Percentiles rank a stretch among this genome's conserved stretches.
phyloP scores from a whole-genome alignment of 768 basidiomycete species.

The Cyathus striatus region DNA sequence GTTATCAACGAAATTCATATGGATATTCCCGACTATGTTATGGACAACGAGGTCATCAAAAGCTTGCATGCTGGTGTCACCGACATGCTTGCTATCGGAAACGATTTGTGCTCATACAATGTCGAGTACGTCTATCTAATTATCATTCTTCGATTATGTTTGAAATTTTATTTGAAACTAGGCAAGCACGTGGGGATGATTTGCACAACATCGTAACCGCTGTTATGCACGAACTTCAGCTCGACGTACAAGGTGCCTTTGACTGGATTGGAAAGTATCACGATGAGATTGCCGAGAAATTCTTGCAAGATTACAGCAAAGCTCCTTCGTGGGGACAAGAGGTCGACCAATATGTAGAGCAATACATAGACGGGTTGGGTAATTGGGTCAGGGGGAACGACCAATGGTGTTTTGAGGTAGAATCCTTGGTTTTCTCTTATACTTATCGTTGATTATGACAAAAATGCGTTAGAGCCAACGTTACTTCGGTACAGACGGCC shows the following conservation, averaged over 20 bases:
- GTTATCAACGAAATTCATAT: constrained; percentile 28
- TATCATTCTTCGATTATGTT: too few relatives aligned
- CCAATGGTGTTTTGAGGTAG: background rate
- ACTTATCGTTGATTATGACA: too few relatives aligned
- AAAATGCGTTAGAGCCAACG: background rate
- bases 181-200: constrained; percentile 26
- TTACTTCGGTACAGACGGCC: background rate
- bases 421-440: too few relatives aligned
- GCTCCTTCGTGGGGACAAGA: constrained; percentile 37
- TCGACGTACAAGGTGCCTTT: constrained; percentile 33
- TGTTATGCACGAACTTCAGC: constrained; percentile 38
- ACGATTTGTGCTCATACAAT: too few relatives aligned
- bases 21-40: constrained; percentile 36
- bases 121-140: too few relatives aligned
- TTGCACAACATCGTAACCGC: constrained; percentile 42
- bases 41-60: constrained; percentile 31
- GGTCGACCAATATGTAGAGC: constrained; percentile 33
- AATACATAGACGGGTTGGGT: constrained; percentile 29
- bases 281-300: constrained; percentile 27
- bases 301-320: constrained; percentile 20
- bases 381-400: background rate
- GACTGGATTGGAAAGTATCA: constrained; percentile 30
- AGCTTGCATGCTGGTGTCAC: constrained; percentile 12
- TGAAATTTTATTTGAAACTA: too few relatives aligned
- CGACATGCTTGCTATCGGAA: constrained; percentile 20